Percentiles rank a stretch among this genome's conserved stretches.
phyloP scores from a whole-genome alignment of 176 grass and related monocot genomes.

The Areca catechu region DNA sequence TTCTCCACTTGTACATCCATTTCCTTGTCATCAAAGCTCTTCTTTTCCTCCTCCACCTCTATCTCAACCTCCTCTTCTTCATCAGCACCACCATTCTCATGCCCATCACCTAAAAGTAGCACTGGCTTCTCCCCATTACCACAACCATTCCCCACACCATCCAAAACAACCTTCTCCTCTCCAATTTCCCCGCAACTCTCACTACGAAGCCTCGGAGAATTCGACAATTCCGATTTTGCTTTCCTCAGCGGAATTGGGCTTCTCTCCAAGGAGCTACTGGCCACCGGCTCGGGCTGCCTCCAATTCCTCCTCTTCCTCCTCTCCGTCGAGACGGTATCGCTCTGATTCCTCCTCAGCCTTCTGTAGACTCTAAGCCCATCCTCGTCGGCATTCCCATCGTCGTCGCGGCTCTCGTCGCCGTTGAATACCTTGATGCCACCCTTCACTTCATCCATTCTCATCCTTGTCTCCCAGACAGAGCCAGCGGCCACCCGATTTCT shows the following conservation, averaged over 20 bases:
- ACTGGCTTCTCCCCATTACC: slow-evolving; percentile 20
- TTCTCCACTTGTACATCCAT: slow-evolving; percentile 22
- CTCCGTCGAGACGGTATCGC: slow-evolving; percentile 23
- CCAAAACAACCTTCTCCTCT: no score
- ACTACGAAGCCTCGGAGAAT: slow-evolving; percentile 11
- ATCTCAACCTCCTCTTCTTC: slow-evolving; percentile 16
- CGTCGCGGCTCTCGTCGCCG: slow-evolving; percentile 13
- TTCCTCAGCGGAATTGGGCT: slow-evolving; percentile 42
- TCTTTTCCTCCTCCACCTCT: slow-evolving; percentile 26
- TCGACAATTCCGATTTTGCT: slow-evolving; percentile 34
- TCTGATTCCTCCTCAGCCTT: slow-evolving; percentile 65
- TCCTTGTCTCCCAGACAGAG: slow-evolving; percentile 68
- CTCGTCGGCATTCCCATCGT: slow-evolving; percentile 41
- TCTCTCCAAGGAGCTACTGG: slow-evolving; percentile 24
- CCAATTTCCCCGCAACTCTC: slow-evolving; percentile 11
- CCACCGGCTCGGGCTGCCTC: slow-evolving; percentile 34
- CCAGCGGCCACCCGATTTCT: slow-evolving; percentile 17
- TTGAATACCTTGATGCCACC: slow-evolving; percentile 89
- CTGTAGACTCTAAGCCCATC: slow-evolving; percentile 52
- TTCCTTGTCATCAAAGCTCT: slow-evolving; percentile 40
- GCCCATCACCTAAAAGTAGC: not conserved
- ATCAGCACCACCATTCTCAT: slow-evolving; percentile 22
- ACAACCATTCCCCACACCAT: no score
- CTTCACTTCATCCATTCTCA: slow-evolving; percentile 85
- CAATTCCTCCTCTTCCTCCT: slow-evolving; percentile 72